Conservation (phyloP, 768 basidiomycete species). For the Mycena chlorophos region DNA sequence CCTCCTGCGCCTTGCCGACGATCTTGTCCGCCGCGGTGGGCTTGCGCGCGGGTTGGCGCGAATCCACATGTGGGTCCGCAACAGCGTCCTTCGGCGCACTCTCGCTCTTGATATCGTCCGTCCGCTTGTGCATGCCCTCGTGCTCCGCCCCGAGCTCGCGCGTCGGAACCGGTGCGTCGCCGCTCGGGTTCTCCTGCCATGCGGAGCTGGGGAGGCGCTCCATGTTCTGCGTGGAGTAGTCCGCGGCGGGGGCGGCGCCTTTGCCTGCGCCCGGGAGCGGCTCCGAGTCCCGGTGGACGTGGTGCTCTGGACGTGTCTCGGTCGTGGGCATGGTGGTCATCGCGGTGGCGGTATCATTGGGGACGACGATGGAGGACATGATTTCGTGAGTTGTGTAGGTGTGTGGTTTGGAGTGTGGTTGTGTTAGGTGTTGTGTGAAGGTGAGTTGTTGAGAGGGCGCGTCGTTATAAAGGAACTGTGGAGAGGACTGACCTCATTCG, state of each 20-base stretch:
- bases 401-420: neutral
- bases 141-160: conserved; percentile 15
- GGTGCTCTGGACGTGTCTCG: conserved; percentile 37
- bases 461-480: no score
- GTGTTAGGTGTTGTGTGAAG: no score
- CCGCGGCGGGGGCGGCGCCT: conserved; percentile 26
- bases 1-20: conserved; percentile 61
- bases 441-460: no score
- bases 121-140: neutral
- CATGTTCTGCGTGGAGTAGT: conserved; percentile 43
- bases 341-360: conserved; percentile 2
- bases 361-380: conserved; percentile 19
- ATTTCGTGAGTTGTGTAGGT: neutral
- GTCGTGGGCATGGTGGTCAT: neutral
- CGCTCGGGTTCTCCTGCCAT: conserved; percentile 17
- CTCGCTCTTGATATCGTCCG: neutral
- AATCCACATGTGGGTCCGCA: conserved; percentile 30
- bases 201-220: conserved; percentile 29
- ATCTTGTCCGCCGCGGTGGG: conserved; percentile 52
- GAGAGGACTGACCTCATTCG: no score
- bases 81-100: no score
- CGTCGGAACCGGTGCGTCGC: conserved; percentile 3
- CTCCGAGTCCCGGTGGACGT: conserved; percentile 48
- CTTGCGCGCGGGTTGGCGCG: conserved; percentile 37
- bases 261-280: conserved; percentile 46